phyloP scores from a whole-genome alignment of 495 filamentous ascomycete genomes.

The Neurospora sp. region DNA sequence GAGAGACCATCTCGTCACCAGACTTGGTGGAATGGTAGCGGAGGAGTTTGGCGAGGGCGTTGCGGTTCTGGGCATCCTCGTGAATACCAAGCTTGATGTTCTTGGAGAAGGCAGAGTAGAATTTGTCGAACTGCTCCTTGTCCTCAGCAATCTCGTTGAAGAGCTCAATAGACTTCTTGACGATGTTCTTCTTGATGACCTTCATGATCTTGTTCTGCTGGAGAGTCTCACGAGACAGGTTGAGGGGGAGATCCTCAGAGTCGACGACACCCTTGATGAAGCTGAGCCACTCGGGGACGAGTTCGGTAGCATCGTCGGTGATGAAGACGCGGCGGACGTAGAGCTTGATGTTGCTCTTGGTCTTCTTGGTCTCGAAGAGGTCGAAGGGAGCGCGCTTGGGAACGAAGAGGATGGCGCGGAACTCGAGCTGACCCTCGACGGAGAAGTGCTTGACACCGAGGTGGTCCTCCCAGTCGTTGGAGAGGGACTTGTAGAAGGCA shows the following conservation, averaged over 20 bases:
- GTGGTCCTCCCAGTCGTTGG: constrained; percentile 99
- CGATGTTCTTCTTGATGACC: constrained; percentile 99
- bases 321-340: constrained; percentile 99
- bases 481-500: constrained; percentile 98
- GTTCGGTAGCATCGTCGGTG: constrained; percentile 96
- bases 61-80: constrained; percentile 98
- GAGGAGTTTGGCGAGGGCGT: constrained; percentile 89
- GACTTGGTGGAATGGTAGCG: constrained; percentile 99
- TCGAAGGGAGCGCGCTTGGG: constrained; percentile 99
- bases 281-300: constrained; percentile 98
- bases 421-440: constrained; percentile 99
- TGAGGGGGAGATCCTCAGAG: constrained; percentile 97
- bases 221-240: constrained; percentile 98
- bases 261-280: constrained; percentile 99
- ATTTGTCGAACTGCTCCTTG: constrained; percentile 99
- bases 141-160: constrained; percentile 98
- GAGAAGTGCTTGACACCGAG: constrained; percentile 99
- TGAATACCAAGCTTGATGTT: constrained; percentile 99
- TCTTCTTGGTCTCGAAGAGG: constrained; percentile 99
- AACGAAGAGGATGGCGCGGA: constrained; percentile 98
- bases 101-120: constrained; percentile 99
- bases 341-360: constrained; percentile 99
- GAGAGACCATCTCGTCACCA: constrained; percentile 88
- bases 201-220: constrained; percentile 99
- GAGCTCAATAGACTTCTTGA: constrained; percentile 99